A percentile compares a stretch with the other conserved stretches of the same genome.
Evolutionary conservation across 805 yeast species (phyloP).

Genomic region (Candida orba): DNA sequence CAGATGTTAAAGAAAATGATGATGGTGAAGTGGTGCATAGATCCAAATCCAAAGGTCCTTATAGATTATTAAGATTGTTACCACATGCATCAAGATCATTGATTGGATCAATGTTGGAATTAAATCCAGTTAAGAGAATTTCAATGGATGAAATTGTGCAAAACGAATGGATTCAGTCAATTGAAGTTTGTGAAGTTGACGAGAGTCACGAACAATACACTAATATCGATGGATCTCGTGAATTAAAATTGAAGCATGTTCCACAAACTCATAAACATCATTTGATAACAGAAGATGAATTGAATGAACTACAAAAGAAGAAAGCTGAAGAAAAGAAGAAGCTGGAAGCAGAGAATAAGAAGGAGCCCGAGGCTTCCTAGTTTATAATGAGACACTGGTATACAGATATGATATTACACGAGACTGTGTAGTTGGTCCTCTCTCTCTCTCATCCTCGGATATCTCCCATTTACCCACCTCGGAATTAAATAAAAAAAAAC

Average conservation of each 20-base stretch:
- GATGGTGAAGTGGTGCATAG: slow-evolving; percentile 20
- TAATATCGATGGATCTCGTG: slow-evolving; percentile 4
- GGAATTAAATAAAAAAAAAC: not conserved
- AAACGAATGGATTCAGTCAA: slow-evolving; percentile 51
- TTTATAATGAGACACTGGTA: not conserved
- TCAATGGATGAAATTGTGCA: slow-evolving; percentile 45
- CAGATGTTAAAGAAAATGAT: slow-evolving; percentile 21
- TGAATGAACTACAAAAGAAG: slow-evolving; percentile 34
- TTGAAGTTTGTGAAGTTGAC: slow-evolving; percentile 43
- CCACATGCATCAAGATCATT: slow-evolving; percentile 61
- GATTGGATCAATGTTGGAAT: slow-evolving; percentile 55
- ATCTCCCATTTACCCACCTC: too few relatives aligned
- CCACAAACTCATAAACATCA: slow-evolving; percentile 53
- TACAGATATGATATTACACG: not conserved
- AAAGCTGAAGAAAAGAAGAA: slow-evolving; percentile 24
- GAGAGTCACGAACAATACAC: slow-evolving; percentile 3
- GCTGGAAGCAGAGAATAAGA: slow-evolving; percentile 1
- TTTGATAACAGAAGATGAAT: slow-evolving; percentile 59
- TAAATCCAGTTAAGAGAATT: slow-evolving; percentile 53
- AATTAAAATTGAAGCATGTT: slow-evolving; percentile 18
- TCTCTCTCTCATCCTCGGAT: not conserved
- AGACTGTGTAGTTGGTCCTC: not conserved
- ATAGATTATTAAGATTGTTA: slow-evolving; percentile 59
- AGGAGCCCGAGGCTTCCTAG: slow-evolving; percentile 1
- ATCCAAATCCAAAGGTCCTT: slow-evolving; percentile 56